Evolutionary conservation across 768 basidiomycete genomes (phyloP).

Genomic region (Rhodotorula kratochvilovae): DNA sequence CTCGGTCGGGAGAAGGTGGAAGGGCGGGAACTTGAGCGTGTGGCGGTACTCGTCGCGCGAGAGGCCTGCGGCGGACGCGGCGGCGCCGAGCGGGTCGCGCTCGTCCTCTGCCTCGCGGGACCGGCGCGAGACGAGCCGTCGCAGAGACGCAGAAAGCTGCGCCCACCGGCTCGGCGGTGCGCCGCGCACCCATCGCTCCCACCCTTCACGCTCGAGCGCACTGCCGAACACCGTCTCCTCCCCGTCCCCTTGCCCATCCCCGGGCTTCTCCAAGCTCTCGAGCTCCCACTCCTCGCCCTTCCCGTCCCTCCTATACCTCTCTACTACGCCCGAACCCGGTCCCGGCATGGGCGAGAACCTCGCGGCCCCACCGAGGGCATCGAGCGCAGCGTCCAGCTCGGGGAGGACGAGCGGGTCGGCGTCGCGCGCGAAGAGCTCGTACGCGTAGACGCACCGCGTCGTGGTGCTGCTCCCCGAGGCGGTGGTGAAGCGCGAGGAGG

Average conservation of each 20-base stretch:
- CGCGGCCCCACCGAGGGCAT: slow-evolving; percentile 52
- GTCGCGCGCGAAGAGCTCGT: slow-evolving; percentile 58
- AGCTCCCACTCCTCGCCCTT: slow-evolving; percentile 3
- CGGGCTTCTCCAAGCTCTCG: not conserved
- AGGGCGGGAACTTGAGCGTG: slow-evolving; percentile 40
- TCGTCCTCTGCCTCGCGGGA: not conserved
- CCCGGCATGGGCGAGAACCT: slow-evolving; percentile 47
- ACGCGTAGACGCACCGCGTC: slow-evolving; percentile 53
- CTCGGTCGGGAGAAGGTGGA: slow-evolving; percentile 36
- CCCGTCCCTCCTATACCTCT: no score
- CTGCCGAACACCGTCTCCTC: not conserved
- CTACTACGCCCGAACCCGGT: no score
- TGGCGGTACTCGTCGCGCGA: not conserved
- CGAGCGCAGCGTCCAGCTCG: slow-evolving; percentile 59
- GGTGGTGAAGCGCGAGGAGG: not conserved
- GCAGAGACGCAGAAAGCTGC: not conserved
- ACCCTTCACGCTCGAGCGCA: slow-evolving; percentile 14
- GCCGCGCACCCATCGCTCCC: slow-evolving; percentile 23
- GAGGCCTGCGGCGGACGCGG: not conserved
- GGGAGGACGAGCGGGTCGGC: slow-evolving; percentile 62
- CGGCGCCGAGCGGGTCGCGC: not conserved
- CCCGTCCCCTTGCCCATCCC: not conserved
- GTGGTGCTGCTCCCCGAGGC: not conserved
- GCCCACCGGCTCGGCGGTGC: not conserved
- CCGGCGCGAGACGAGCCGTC: not conserved